These are phyloP conservation scores for Verticillium nonalfalfae DNA, from an alignment of 2,329 filamentous ascomycete genomes.

Conservation along the genomic window DNA sequence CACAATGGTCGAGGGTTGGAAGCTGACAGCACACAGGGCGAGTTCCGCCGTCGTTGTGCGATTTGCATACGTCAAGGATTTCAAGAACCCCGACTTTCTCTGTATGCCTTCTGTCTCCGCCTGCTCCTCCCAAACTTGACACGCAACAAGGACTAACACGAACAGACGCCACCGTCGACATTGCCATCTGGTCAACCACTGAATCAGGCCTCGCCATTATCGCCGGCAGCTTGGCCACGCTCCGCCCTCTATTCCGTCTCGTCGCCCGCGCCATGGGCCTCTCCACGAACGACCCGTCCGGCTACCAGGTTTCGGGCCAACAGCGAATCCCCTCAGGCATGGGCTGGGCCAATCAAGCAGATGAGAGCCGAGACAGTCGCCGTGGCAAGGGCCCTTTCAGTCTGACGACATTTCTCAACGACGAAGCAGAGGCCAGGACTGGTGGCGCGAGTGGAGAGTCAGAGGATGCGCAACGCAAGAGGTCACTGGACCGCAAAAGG, in stretches of 20 bases:
- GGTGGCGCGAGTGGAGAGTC: slow-evolving; percentile 1
- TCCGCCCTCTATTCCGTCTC: slow-evolving; percentile 34
- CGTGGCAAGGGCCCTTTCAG: slow-evolving; percentile 15
- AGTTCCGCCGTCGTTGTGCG: slow-evolving; percentile 36
- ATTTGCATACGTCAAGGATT: slow-evolving; percentile 28
- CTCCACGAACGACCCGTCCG: neutral
- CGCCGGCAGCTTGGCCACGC: slow-evolving; percentile 38
- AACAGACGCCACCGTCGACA: slow-evolving; percentile 29
- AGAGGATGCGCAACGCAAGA: slow-evolving; percentile 1
- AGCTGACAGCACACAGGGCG: slow-evolving; percentile 23
- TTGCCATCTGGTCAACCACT: slow-evolving; percentile 41
- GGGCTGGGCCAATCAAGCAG: neutral
- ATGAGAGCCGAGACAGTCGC: neutral
- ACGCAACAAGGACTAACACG: neutral
- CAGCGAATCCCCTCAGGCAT: neutral
- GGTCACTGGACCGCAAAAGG: slow-evolving; percentile 4
- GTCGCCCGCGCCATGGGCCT: slow-evolving; percentile 24
- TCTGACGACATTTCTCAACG: slow-evolving; percentile 19
- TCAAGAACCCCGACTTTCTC: slow-evolving; percentile 34
- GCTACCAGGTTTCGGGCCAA: neutral
- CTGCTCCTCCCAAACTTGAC: neutral
- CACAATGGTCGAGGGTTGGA: neutral
- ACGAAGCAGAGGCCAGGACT: slow-evolving; percentile 13
- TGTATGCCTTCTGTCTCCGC: slow-evolving; percentile 20
- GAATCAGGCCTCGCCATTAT: slow-evolving; percentile 41